Percentiles rank a stretch among this genome's conserved stretches.
Conservation (phyloP, 2,329 filamentous ascomycete species). For the Fusarium brachygibbosum region DNA sequence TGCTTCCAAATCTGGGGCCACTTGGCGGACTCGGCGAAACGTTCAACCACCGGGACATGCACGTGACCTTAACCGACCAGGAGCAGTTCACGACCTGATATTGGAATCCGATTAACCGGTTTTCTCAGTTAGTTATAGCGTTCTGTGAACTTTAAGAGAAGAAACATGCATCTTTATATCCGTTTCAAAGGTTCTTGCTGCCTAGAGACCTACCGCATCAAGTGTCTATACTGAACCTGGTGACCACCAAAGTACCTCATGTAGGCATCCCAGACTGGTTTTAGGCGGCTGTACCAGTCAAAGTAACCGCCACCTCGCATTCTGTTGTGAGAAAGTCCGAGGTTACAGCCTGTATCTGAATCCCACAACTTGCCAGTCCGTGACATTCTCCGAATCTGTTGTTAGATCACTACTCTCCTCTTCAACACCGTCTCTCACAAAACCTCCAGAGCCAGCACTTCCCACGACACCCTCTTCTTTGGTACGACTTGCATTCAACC, state of each 20-base stretch:
- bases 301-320: not conserved
- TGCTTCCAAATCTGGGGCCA: constrained; percentile 33
- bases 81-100: not conserved
- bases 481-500: constrained; percentile 60
- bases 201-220: not conserved
- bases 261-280: no score
- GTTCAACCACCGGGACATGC: not conserved
- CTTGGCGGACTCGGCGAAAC: constrained; percentile 34
- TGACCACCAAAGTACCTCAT: not conserved
- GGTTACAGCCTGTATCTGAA: constrained; percentile 67
- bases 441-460: constrained; percentile 58
- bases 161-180: not conserved
- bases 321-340: not conserved
- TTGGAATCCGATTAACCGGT: not conserved
- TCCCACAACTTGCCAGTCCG: constrained; percentile 70
- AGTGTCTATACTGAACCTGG: not conserved
- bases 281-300: not conserved
- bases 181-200: not conserved
- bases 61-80: constrained; percentile 24
- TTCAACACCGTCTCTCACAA: constrained; percentile 52
- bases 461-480: constrained; percentile 61
- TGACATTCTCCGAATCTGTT: constrained; percentile 68
- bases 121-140: not conserved
- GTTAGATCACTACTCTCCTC: constrained; percentile 47
- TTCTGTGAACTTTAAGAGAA: not conserved